Percentiles rank a stretch among this genome's conserved stretches.
Conservation (phyloP, 768 basidiomycete genomes). For the Tricholoma furcatifolium region DNA sequence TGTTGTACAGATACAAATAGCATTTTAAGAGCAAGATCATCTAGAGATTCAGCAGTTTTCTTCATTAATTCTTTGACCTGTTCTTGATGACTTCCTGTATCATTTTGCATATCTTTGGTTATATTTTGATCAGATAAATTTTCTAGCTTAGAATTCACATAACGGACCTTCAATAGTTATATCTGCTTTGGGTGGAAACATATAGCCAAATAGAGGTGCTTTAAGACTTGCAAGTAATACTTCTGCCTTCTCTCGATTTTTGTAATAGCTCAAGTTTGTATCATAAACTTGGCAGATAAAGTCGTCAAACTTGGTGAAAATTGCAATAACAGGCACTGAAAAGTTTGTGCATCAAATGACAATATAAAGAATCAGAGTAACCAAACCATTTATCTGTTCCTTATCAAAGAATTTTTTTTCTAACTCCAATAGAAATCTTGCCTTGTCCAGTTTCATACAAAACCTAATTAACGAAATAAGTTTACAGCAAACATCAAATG, state of each 20-base stretch:
- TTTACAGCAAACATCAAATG: background rate
- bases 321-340: background rate
- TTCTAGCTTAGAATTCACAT: background rate
- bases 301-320: slow-evolving; percentile 4
- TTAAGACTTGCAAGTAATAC: background rate
- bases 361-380: background rate
- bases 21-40: background rate
- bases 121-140: no score
- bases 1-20: background rate
- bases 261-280: background rate
- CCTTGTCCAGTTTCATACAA: background rate
- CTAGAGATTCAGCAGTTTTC: background rate
- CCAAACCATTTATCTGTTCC: background rate
- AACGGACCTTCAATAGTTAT: background rate
- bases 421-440: background rate
- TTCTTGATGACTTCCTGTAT: background rate
- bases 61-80: background rate
- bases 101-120: background rate
- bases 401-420: slow-evolving; percentile 1
- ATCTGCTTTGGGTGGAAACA: background rate
- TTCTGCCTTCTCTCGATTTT: background rate
- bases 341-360: background rate
- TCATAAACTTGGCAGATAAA: background rate
- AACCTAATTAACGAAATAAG: background rate
- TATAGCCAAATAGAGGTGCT: background rate